phyloP scores from a whole-genome alignment of 306 rosid genomes.

The Ormosia semicastrata region DNA sequence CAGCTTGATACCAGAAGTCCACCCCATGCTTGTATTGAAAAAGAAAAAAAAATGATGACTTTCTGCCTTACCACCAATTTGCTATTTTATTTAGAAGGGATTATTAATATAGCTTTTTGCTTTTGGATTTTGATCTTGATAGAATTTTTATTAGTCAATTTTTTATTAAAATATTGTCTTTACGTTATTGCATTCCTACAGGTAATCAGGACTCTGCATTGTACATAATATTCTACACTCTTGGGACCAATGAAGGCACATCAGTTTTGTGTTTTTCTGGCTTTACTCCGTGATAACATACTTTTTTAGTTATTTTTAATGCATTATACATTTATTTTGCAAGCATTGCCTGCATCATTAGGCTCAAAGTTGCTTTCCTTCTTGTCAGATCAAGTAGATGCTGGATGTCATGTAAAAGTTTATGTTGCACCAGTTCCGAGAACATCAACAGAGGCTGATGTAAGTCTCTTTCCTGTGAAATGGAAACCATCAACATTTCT shows the following conservation, averaged over 20 bases:
- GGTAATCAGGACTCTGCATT: background rate
- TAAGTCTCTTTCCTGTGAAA: slow-evolving; percentile 37
- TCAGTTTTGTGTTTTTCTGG: background rate
- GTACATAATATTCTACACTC: background rate
- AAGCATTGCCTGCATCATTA: background rate
- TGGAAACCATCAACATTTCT: background rate
- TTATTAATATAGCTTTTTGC: too few relatives aligned
- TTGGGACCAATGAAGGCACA: background rate
- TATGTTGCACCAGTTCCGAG: slow-evolving; percentile 81
- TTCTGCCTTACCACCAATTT: background rate
- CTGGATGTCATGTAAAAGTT: slow-evolving; percentile 47
- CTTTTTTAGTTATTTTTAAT: background rate
- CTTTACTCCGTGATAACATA: background rate
- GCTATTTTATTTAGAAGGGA: too few relatives aligned
- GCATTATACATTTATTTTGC: background rate
- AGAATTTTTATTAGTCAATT: background rate
- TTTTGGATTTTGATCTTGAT: too few relatives aligned
- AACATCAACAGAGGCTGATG: slow-evolving; percentile 62
- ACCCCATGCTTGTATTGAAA: background rate
- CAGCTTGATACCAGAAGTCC: background rate
- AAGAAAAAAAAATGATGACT: background rate
- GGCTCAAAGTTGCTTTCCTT: background rate
- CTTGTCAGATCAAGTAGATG: slow-evolving; percentile 52
- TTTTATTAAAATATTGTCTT: background rate
- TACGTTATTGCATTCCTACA: background rate